phyloP scores from a whole-genome alignment of 352 stramenopile species.

The Globisporangium nodosum region DNA sequence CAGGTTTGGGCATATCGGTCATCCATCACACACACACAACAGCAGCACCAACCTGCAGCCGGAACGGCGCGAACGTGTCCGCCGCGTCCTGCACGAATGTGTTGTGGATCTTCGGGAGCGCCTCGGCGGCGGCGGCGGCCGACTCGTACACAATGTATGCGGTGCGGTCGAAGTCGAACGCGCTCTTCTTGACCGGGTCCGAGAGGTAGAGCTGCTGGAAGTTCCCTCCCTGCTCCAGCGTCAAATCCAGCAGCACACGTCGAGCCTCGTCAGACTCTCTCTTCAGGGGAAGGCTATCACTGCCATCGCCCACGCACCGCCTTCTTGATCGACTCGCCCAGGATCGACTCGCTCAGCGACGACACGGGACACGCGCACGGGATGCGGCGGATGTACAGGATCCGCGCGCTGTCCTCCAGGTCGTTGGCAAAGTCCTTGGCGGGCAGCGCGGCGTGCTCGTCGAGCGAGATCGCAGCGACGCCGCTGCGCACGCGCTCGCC shows the following conservation, averaged over 20 bases:
- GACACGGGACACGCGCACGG: constrained; percentile 68
- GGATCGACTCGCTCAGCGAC: constrained; percentile 54
- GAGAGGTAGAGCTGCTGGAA: constrained; percentile 78
- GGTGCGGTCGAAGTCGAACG: constrained; percentile 80
- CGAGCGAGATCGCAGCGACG: constrained; percentile 50
- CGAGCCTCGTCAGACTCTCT: no score
- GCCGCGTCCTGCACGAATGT: constrained; percentile 71
- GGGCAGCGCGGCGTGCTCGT: constrained; percentile 46
- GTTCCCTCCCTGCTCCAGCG: constrained; percentile 43
- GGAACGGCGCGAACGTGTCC: constrained; percentile 68
- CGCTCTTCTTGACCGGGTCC: constrained; percentile 82
- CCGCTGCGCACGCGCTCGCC: constrained; percentile 50
- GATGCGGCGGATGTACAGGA: constrained; percentile 78
- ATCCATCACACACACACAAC: neutral
- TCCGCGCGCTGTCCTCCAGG: constrained; percentile 64
- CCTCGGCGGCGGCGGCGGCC: constrained; percentile 54
- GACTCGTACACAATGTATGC: constrained; percentile 85
- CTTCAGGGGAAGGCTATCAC: no score
- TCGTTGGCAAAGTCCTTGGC: constrained; percentile 69
- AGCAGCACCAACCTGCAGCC: constrained; percentile 41
- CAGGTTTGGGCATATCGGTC: neutral
- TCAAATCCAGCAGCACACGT: neutral
- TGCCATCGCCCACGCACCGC: constrained; percentile 64
- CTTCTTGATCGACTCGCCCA: constrained; percentile 81
- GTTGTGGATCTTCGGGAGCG: constrained; percentile 82